These are phyloP conservation scores for Cynara cardunculus DNA, from an alignment of 129 eudicot species.

Conservation along the genomic window DNA sequence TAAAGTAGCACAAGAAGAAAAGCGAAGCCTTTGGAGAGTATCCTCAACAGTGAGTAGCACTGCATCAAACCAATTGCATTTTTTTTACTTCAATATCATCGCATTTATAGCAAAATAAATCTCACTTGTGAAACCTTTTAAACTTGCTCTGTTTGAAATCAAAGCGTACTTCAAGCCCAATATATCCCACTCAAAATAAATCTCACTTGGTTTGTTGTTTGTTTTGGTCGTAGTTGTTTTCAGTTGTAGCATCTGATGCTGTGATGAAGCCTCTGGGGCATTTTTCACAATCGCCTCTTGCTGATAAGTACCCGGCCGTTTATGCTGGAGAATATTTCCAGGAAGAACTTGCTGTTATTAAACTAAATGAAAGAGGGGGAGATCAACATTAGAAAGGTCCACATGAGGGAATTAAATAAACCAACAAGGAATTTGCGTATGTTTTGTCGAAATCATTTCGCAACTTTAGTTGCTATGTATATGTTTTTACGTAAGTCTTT, in stretches of 20 bases:
- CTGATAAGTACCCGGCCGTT: conserved; percentile 60
- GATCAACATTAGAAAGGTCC: conserved; percentile 16
- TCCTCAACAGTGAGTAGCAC: conserved; percentile 74
- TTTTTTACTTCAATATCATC: background rate
- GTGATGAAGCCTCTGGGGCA: conserved; percentile 71
- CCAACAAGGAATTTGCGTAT: background rate
- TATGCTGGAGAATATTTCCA: conserved; percentile 80
- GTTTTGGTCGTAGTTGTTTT: conserved; percentile 52
- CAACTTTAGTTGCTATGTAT: background rate
- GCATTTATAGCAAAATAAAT: background rate
- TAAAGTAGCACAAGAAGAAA: conserved; percentile 50
- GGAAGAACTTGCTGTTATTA: conserved; percentile 81
- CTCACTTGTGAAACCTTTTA: background rate
- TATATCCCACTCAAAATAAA: too few species aligned
- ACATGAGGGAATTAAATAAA: background rate
- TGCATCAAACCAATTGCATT: background rate
- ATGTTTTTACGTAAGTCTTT: background rate
- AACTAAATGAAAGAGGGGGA: conserved; percentile 60
- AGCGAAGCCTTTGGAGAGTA: conserved; percentile 88
- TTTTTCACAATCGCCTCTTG: conserved; percentile 52
- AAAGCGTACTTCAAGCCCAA: background rate
- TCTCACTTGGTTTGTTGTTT: conserved; percentile 3
- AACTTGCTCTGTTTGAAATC: background rate
- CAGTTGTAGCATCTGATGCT: conserved; percentile 81
- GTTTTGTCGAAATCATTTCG: background rate